Percentiles rank a stretch among this genome's conserved stretches.
These are phyloP conservation scores for Populus pruinosa DNA, from an alignment of 345 rosid genomes.

Conservation along the genomic window DNA sequence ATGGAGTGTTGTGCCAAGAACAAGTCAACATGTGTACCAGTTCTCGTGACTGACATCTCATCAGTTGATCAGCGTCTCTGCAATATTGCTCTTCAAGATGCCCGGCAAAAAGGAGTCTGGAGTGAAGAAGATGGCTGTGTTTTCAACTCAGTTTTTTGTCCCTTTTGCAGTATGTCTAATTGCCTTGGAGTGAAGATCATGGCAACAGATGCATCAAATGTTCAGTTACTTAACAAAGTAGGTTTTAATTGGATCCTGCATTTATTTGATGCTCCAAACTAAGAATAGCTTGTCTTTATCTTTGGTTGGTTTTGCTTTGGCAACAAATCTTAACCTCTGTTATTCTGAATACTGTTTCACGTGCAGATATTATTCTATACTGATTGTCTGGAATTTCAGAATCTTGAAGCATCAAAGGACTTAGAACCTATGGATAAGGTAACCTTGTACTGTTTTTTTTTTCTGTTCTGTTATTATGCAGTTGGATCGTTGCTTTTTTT, in stretches of 20 bases:
- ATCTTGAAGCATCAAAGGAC: conserved; percentile 31
- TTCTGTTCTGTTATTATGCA: too few relatives aligned
- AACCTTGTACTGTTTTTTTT: background rate
- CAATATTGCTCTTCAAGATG: conserved; percentile 31
- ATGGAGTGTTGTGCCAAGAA: conserved; percentile 24
- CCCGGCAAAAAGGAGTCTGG: conserved; percentile 57
- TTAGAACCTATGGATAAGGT: conserved; percentile 33
- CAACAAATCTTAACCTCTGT: background rate
- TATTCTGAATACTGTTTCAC: conserved; percentile 6
- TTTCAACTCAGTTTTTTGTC: conserved; percentile 65
- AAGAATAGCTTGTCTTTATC: background rate
- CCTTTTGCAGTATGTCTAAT: conserved; percentile 60
- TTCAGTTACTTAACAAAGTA: conserved; percentile 71
- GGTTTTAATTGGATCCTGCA: background rate
- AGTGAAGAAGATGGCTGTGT: conserved; percentile 88
- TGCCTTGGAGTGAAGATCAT: conserved; percentile 77
- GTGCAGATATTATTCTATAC: conserved; percentile 58
- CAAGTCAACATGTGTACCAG: conserved; percentile 40
- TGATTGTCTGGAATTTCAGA: conserved; percentile 45
- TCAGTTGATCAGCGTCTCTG: conserved; percentile 53
- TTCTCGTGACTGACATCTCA: conserved; percentile 54
- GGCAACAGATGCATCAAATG: conserved; percentile 79
- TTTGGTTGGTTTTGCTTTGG: background rate
- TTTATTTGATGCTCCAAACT: background rate
- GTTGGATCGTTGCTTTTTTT: too few relatives aligned